These are phyloP conservation scores for Cryptococcus sp. DNA, from an alignment of 1,284 basidiomycete species.

Conservation along the genomic window DNA sequence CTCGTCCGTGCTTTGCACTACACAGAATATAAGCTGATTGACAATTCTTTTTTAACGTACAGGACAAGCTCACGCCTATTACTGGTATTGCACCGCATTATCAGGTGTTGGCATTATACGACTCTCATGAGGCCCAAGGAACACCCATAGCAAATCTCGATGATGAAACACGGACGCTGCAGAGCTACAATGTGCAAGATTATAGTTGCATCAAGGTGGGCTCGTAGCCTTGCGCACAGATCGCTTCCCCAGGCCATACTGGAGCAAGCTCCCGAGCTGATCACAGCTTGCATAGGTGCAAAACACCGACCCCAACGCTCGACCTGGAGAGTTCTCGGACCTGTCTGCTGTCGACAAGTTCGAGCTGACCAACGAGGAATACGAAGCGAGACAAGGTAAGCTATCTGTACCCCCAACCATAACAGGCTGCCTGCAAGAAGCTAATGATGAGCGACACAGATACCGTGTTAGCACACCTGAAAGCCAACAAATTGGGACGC, in stretches of 20 bases:
- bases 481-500: conserved; percentile 82
- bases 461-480: conserved; percentile 87
- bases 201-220: conserved; percentile 64
- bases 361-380: conserved; percentile 80
- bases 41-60: conserved; percentile 3
- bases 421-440: background rate
- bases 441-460: conserved; percentile 58
- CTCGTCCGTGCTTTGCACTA: too few species aligned
- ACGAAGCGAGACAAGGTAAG: conserved; percentile 73
- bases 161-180: conserved; percentile 69
- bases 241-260: background rate
- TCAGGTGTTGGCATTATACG: conserved; percentile 67
- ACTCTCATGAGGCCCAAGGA: conserved; percentile 58
- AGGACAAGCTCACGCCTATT: conserved; percentile 83
- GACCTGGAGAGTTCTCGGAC: conserved; percentile 67
- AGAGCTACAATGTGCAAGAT: conserved; percentile 66
- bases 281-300: conserved; percentile 61
- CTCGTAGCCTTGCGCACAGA: background rate
- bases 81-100: conserved; percentile 81
- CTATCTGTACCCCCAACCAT: background rate
- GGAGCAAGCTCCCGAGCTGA: background rate
- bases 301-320: conserved; percentile 70
- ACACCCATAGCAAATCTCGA: conserved; percentile 61
- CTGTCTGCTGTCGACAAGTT: conserved; percentile 88
- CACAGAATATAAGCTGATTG: background rate